phyloP scores from a whole-genome alignment of 2,329 filamentous ascomycete species.

The Aureobasidium sp. region DNA sequence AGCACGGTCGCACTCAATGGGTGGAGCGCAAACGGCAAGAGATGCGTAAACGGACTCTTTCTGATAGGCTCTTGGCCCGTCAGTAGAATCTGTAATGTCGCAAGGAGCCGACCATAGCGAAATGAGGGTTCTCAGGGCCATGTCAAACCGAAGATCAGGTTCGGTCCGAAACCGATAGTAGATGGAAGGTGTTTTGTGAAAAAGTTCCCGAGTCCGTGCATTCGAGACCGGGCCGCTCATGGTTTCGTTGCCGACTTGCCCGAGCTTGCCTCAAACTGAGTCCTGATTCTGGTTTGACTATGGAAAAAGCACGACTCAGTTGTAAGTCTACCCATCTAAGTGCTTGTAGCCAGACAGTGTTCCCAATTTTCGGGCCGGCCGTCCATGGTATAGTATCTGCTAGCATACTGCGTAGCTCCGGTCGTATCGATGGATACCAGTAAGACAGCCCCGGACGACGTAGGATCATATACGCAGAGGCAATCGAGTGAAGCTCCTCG shows the following conservation, averaged over 20 bases:
- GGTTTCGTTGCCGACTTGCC: background rate
- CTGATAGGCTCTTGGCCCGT: background rate
- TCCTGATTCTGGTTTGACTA: background rate
- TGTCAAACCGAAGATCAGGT: background rate
- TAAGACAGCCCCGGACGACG: background rate
- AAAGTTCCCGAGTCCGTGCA: background rate
- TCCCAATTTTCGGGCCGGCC: too few relatives aligned
- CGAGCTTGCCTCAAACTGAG: background rate
- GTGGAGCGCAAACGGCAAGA: background rate
- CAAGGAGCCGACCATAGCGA: background rate
- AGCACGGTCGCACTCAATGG: background rate
- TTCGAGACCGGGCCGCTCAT: background rate
- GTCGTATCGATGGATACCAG: background rate
- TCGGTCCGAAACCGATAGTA: slow-evolving; percentile 2
- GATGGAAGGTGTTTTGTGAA: background rate
- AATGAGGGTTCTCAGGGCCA: background rate
- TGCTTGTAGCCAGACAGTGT: too few relatives aligned
- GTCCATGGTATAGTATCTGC: background rate
- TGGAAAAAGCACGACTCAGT: background rate
- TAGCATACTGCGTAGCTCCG: background rate
- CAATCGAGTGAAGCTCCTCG: background rate
- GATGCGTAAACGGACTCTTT: background rate
- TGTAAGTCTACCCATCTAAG: background rate
- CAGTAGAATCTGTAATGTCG: background rate
- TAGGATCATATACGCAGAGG: background rate